Base-by-base conservation (phyloP, 2,329 filamentous ascomycete genomes). In the Fusarium solani-melongenae region DNA sequence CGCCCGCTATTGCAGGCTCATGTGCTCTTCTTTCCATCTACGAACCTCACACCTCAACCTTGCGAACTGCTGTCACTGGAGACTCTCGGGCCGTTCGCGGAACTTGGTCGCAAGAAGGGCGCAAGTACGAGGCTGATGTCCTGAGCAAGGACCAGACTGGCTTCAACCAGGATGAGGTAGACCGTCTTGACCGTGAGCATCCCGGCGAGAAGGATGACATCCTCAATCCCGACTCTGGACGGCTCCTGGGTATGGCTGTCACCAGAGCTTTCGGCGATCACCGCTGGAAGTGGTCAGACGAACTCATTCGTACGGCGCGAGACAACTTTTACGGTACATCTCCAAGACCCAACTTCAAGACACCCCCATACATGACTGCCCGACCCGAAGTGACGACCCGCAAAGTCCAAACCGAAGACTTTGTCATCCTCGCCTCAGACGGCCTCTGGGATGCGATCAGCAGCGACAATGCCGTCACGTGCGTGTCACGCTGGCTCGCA, bases 241-340 rank as follows among this genome's bases (percentile, higher is more conserved):
- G 92, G 1, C 80, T 93, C 0, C 84, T 92, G 67, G 92, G 92
- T 1, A 86, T 90, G 44, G 83, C 84, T 41, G 86, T 92, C 1
- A 90, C 91, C 1, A 86, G 92, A 6, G 91, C 90, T 0, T 93
- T 94, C 77, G 92, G 92, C 17, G 92, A 94, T 77, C 85, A 88
- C 59, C 85, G 88, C 66, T 93, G 90, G 90, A 94, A 94, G 79
- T 93, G 91, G 90, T 79, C 88, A 5, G 77, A 86, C 15, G 83
- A 86, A 3, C 80, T 89, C 7, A 69, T 81, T 49, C 63, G 71
- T 36, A 62, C 71, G 20, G 66, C 76, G 7, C 71, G 77, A n/a
- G 83, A 88, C 66, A 84, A 84, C 59, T 90, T 85, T 80, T 88
- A 76, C 55, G 88, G 87, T 29, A 85, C 85, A 2, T 74, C 75